Evolutionary conservation across 768 basidiomycete genomes (phyloP).

Genomic region (Mycena belliarum): DNA sequence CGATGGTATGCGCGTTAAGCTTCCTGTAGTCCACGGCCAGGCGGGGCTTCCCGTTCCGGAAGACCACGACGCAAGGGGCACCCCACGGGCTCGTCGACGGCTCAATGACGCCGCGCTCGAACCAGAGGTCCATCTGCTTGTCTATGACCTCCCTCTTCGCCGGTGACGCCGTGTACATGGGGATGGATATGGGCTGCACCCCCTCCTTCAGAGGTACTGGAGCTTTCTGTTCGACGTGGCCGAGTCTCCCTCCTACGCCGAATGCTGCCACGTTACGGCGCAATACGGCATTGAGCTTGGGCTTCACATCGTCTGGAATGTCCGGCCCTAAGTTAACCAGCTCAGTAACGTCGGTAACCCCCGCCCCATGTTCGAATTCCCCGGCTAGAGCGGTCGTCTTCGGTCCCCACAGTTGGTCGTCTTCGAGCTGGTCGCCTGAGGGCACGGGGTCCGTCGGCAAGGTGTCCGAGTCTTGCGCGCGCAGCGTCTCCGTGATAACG

Average conservation of each 20-base stretch:
- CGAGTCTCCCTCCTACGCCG: too few species aligned
- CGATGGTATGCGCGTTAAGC: background rate
- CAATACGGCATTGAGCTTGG: too few species aligned
- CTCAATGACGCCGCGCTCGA: conserved; percentile 32
- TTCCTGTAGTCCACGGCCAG: conserved; percentile 35
- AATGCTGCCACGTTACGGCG: too few species aligned
- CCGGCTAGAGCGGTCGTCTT: conserved; percentile 26
- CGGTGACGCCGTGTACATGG: conserved; percentile 26
- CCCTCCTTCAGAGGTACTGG: conserved; percentile 10
- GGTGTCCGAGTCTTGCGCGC: background rate
- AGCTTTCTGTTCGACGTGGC: too few species aligned
- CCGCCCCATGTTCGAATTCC: background rate
- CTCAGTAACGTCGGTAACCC: conserved; percentile 22
- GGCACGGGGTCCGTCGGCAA: background rate
- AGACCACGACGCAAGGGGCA: conserved; percentile 30
- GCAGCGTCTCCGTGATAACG: background rate
- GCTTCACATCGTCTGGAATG: too few species aligned
- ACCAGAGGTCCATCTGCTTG: conserved; percentile 30
- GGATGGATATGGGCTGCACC: conserved; percentile 20
- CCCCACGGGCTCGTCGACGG: conserved; percentile 26
- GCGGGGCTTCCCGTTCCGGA: conserved; percentile 37
- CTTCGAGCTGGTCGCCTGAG: background rate
- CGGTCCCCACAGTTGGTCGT: conserved; percentile 19
- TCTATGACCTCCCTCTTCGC: conserved; percentile 28
- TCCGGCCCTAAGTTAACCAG: too few species aligned